phyloP scores from a whole-genome alignment of 2,329 filamentous ascomycete species.

The Cytospora mali region DNA sequence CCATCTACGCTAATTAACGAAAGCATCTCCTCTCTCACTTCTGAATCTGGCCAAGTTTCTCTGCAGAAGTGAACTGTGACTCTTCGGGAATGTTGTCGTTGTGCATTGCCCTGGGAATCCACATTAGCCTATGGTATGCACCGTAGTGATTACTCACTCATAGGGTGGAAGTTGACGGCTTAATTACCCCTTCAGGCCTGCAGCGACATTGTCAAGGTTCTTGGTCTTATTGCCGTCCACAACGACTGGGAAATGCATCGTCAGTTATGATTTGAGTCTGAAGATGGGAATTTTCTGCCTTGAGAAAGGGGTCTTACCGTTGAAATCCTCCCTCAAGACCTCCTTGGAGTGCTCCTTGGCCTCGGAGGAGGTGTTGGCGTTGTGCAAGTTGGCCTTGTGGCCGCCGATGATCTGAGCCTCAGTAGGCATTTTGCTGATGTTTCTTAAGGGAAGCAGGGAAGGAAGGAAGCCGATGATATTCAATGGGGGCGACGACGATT shows the following conservation, averaged over 20 bases:
- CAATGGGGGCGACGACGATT: background rate
- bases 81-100: constrained; percentile 61
- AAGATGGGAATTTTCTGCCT: background rate
- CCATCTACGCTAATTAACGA: no score
- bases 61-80: constrained; percentile 46
- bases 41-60: constrained; percentile 24
- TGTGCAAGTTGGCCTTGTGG: constrained; percentile 62
- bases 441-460: no score
- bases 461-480: no score
- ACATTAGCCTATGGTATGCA: constrained; percentile 15
- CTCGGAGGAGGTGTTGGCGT: constrained; percentile 58
- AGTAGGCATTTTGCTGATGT: constrained; percentile 46
- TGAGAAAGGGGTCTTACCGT: constrained; percentile 39
- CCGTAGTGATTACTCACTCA: constrained; percentile 20
- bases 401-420: constrained; percentile 56
- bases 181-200: constrained; percentile 55
- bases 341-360: constrained; percentile 58
- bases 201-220: constrained; percentile 57
- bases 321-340: constrained; percentile 54
- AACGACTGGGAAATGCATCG: constrained; percentile 32
- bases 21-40: constrained; percentile 9
- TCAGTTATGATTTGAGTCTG: background rate
- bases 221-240: constrained; percentile 45
- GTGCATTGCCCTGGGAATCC: constrained; percentile 47
- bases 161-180: constrained; percentile 33